These are phyloP conservation scores for Cynanchum wilfordii DNA, from an alignment of 257 asterid species.

Conservation along the genomic window DNA sequence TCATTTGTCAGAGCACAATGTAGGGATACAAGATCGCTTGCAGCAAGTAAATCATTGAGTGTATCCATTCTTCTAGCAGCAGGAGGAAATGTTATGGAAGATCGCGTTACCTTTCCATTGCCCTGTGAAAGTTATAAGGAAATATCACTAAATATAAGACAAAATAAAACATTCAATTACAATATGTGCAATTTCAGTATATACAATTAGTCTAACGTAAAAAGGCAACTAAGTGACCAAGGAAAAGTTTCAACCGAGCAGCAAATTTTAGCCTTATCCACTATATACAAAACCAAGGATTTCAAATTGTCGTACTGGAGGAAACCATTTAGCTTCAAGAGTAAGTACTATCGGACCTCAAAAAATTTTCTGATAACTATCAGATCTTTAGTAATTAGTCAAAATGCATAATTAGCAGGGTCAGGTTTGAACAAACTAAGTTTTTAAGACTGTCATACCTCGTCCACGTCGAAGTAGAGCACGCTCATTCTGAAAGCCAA, in stretches of 20 bases:
- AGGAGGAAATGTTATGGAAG: constrained; percentile 69
- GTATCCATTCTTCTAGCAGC: constrained; percentile 99
- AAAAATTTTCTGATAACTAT: background rate
- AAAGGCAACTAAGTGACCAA: background rate
- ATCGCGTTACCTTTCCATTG: constrained; percentile 50
- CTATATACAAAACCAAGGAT: background rate
- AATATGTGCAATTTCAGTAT: background rate
- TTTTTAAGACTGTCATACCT: constrained; percentile 35
- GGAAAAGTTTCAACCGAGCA: background rate
- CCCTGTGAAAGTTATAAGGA: constrained; percentile 40
- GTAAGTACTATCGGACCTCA: too few species aligned
- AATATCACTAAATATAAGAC: background rate
- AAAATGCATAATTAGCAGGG: background rate
- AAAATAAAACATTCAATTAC: too few species aligned
- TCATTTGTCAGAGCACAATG: constrained; percentile 91
- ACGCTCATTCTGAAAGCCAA: constrained; percentile 97
- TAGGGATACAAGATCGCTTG: constrained; percentile 88
- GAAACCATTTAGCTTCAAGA: background rate
- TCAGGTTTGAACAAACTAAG: background rate
- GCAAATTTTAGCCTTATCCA: background rate
- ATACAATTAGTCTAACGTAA: background rate
- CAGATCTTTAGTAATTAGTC: background rate
- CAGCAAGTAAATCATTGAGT: constrained; percentile 94
- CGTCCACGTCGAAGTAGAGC: constrained; percentile 80
- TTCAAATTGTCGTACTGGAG: background rate